Conservation (phyloP, 2,329 filamentous ascomycete genomes). For the Neopestalotiopsis clavispora region DNA sequence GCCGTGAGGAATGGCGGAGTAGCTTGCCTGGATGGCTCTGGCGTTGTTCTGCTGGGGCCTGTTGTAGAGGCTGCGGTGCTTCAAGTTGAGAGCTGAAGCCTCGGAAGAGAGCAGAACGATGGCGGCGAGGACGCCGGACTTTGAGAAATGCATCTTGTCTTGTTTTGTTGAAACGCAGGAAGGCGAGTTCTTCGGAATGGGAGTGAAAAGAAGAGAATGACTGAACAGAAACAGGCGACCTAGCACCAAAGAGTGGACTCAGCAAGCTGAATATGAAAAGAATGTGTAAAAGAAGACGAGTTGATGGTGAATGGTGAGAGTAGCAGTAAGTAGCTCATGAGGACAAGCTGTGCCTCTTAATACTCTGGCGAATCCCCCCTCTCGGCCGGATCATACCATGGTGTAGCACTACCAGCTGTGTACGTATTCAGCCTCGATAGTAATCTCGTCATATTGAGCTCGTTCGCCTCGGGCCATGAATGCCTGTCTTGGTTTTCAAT, state of each 20-base stretch:
- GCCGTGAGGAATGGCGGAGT: not conserved
- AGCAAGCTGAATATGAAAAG: slow-evolving; percentile 14
- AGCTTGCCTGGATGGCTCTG: not conserved
- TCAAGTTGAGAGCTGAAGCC: slow-evolving; percentile 8
- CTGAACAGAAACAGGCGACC: slow-evolving; percentile 11
- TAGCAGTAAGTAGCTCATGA: not conserved
- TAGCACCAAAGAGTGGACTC: slow-evolving; percentile 11
- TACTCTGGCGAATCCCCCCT: not conserved
- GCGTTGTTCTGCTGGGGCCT: not conserved
- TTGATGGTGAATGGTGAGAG: slow-evolving; percentile 2
- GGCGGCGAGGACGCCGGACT: slow-evolving; percentile 13
- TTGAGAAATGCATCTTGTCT: slow-evolving; percentile 17
- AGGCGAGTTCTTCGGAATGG: not conserved
- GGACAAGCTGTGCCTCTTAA: slow-evolving; percentile 5
- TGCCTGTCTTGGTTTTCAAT: not conserved
- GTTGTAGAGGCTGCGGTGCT: slow-evolving; percentile 5
- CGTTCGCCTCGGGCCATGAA: not conserved
- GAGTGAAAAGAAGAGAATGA: slow-evolving; percentile 9
- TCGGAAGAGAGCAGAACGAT: slow-evolving; percentile 10
- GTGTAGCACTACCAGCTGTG: not conserved
- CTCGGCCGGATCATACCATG: not conserved
- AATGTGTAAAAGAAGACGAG: slow-evolving; percentile 16
- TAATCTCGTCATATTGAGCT: not conserved
- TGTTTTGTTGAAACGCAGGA: slow-evolving; percentile 3
- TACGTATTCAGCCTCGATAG: slow-evolving; percentile 6